These are phyloP conservation scores for Stephania japonica DNA, from an alignment of 164 flowering plant genomes.

Conservation along the genomic window DNA sequence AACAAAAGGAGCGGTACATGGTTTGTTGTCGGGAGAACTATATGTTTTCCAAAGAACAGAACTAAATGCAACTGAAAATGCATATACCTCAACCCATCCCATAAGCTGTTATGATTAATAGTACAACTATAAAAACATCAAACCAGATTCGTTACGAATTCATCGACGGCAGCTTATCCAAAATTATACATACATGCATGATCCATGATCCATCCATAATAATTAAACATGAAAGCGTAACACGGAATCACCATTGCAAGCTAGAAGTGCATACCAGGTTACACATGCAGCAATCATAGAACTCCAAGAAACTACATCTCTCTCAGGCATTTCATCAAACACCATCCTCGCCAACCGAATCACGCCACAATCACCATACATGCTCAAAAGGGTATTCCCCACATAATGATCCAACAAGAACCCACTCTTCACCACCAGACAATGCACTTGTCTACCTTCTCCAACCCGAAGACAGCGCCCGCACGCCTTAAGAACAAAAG, in stretches of 20 bases:
- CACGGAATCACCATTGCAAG: background rate
- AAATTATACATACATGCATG: background rate
- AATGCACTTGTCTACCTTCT: conserved; percentile 36
- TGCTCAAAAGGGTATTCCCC: conserved; percentile 39
- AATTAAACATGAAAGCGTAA: background rate
- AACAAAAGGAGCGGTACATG: no score
- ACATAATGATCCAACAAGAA: conserved; percentile 32
- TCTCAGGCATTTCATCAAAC: conserved; percentile 53
- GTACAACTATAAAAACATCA: no score
- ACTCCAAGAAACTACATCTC: conserved; percentile 61
- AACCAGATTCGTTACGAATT: no score
- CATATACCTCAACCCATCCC: no score
- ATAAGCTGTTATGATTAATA: no score
- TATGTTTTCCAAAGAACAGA: no score
- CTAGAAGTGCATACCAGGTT: conserved; percentile 27
- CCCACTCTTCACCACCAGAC: conserved; percentile 35
- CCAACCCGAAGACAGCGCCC: conserved; percentile 29
- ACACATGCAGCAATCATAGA: conserved; percentile 52
- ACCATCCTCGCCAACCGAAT: conserved; percentile 29
- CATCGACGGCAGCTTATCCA: no score
- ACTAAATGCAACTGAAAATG: no score
- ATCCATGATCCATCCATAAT: background rate
- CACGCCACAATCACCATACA: conserved; percentile 37
- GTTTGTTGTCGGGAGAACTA: no score
- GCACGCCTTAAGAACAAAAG: conserved; percentile 44